phyloP scores from a whole-genome alignment of 805 yeast genomes.

The Pichia heedii region DNA sequence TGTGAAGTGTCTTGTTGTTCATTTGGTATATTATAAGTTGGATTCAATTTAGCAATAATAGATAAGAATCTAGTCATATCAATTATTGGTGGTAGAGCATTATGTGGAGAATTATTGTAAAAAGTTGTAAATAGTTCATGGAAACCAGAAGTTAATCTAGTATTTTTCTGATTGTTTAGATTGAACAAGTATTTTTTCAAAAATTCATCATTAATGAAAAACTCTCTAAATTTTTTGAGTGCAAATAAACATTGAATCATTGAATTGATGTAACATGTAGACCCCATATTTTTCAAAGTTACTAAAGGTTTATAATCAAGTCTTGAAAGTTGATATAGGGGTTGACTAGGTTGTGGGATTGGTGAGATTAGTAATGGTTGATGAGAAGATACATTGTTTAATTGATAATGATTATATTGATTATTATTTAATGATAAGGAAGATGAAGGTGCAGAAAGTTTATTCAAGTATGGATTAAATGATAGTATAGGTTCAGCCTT shows the following conservation, averaged over 20 bases:
- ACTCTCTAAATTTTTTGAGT: conserved; percentile 36
- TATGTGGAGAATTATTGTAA: conserved; percentile 22
- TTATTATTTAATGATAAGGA: too few relatives aligned
- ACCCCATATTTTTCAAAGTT: conserved; percentile 55
- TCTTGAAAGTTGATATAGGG: neutral
- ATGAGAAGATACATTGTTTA: too few relatives aligned
- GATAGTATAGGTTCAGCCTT: too few relatives aligned
- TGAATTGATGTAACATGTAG: conserved; percentile 69
- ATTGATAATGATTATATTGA: too few relatives aligned
- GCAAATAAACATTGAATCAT: conserved; percentile 65
- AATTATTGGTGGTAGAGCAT: conserved; percentile 50
- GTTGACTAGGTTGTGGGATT: neutral
- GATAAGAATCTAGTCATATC: conserved; percentile 51
- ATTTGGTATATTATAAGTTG: conserved; percentile 58
- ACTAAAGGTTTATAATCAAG: conserved; percentile 16
- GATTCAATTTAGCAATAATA: conserved; percentile 44
- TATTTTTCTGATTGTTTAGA: conserved; percentile 5
- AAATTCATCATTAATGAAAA: conserved; percentile 34
- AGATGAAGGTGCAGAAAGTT: too few relatives aligned
- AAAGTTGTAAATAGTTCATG: conserved; percentile 49
- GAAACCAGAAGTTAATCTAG: conserved; percentile 37
- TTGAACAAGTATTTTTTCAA: conserved; percentile 12
- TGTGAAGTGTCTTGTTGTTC: conserved; percentile 83
- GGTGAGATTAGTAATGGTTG: too few relatives aligned
- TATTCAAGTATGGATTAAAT: too few relatives aligned